These are phyloP conservation scores for Phylloporus scabripes DNA, from an alignment of 768 basidiomycete species.

Conservation along the genomic window DNA sequence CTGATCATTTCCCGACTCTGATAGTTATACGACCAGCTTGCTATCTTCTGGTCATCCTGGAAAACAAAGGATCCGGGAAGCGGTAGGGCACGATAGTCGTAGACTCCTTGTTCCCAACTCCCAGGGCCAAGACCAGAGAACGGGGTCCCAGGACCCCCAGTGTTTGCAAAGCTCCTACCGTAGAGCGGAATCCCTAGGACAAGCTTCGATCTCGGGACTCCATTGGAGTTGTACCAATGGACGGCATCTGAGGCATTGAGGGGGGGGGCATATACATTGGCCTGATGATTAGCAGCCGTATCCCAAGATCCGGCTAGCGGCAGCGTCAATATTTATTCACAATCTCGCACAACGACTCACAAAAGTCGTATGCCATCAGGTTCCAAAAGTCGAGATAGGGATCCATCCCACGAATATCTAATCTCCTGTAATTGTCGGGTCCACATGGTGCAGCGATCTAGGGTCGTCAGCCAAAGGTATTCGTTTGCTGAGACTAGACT, in stretches of 20 bases:
- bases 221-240: constrained; percentile 61
- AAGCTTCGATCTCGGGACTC: constrained; percentile 74
- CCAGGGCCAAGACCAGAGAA: constrained; percentile 84
- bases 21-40: constrained; percentile 83
- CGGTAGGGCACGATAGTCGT: constrained; percentile 90
- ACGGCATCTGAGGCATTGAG: constrained; percentile 63
- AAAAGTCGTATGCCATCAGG: constrained; percentile 90
- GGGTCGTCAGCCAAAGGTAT: constrained; percentile 1
- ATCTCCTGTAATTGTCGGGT: constrained; percentile 73
- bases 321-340: constrained; percentile 8
- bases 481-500: constrained; percentile 21
- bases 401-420: constrained; percentile 82
- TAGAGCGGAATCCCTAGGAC: constrained; percentile 92
- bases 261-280: constrained; percentile 68
- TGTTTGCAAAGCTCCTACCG: constrained; percentile 85
- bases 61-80: constrained; percentile 61
- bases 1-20: constrained; percentile 73
- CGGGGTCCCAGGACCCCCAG: constrained; percentile 71
- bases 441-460: constrained; percentile 95
- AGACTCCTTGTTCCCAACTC: constrained; percentile 87
- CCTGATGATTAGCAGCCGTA: constrained; percentile 69
- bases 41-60: constrained; percentile 60
- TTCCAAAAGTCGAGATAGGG: constrained; percentile 93
- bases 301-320: constrained; percentile 73
- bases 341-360: constrained; percentile 34